phyloP scores from a whole-genome alignment of 116 monocot genomes.

The Trichopus zeylanicus region DNA sequence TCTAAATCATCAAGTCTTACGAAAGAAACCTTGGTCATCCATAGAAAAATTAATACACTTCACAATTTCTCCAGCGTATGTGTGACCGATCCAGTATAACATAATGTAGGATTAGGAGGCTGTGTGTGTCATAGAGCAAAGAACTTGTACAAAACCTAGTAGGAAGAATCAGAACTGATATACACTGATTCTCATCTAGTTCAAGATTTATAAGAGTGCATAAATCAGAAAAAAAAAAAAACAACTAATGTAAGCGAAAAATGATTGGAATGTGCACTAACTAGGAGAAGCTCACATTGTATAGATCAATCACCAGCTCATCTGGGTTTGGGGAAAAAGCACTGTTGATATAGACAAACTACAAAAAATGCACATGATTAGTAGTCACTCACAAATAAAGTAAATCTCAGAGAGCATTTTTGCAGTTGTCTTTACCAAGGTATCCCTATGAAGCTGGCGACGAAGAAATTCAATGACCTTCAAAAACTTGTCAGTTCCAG shows the following conservation, averaged over 20 bases:
- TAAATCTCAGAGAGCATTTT: not conserved
- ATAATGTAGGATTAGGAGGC: too few species aligned
- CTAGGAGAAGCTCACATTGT: slow-evolving; percentile 55
- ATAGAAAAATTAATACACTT: too few species aligned
- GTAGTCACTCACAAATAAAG: not conserved
- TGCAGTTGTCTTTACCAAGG: slow-evolving; percentile 42
- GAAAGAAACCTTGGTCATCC: too few species aligned
- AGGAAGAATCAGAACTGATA: not conserved
- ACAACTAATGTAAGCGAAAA: not conserved
- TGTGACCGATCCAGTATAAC: too few species aligned
- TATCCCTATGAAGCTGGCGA: slow-evolving; percentile 85
- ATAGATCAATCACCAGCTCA: slow-evolving; percentile 78
- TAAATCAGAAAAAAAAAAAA: not conserved
- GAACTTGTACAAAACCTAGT: not conserved
- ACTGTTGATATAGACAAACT: slow-evolving; percentile 96
- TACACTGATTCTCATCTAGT: not conserved
- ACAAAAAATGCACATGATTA: slow-evolving; percentile 8
- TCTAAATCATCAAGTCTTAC: too few species aligned
- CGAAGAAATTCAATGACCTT: slow-evolving; percentile 94
- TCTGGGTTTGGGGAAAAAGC: slow-evolving; percentile 97
- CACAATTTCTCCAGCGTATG: too few species aligned
- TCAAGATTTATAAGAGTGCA: not conserved
- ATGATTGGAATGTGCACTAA: not conserved
- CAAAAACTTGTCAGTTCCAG: slow-evolving; percentile 74
- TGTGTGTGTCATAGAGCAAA: too few species aligned